Evolutionary conservation across 2,329 filamentous ascomycete genomes (phyloP).

Genomic region (Cordyceps farinosa): DNA sequence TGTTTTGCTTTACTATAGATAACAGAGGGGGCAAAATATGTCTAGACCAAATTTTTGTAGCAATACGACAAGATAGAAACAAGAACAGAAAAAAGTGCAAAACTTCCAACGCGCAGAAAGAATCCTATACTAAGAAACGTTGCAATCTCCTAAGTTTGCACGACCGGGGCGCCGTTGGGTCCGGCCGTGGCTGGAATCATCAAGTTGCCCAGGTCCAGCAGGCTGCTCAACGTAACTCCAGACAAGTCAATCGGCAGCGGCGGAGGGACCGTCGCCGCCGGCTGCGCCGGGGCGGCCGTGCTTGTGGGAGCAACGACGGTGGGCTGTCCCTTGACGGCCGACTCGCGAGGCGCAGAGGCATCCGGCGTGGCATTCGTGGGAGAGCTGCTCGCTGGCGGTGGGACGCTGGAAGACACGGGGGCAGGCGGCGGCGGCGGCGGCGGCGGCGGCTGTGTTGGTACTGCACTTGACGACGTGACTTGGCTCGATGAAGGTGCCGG

Average conservation of each 20-base stretch:
- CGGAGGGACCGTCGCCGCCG: slow-evolving; percentile 18
- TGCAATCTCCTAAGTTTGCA: neutral
- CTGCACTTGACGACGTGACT: neutral
- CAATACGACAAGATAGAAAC: slow-evolving; percentile 1
- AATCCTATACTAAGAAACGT: neutral
- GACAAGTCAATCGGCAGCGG: slow-evolving; percentile 36
- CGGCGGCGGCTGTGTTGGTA: neutral
- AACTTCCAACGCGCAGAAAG: too few relatives aligned
- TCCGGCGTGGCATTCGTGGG: neutral
- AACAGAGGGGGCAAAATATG: neutral
- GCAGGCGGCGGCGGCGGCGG: neutral
- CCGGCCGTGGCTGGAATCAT: slow-evolving; percentile 10
- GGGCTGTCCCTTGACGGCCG: neutral
- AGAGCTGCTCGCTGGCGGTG: neutral
- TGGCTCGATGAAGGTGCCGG: neutral
- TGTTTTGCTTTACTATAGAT: slow-evolving; percentile 11
- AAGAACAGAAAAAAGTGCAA: neutral
- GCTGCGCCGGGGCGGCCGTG: neutral
- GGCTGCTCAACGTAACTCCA: slow-evolving; percentile 40
- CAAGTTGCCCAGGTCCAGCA: slow-evolving; percentile 44
- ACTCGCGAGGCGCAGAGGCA: slow-evolving; percentile 9
- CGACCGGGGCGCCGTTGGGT: neutral
- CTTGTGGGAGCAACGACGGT: neutral
- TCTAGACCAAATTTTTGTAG: neutral
- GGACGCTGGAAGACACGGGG: neutral